Base-by-base conservation (phyloP, 192 early-diverging fungal species). In the Umbelopsis sp. region DNA sequence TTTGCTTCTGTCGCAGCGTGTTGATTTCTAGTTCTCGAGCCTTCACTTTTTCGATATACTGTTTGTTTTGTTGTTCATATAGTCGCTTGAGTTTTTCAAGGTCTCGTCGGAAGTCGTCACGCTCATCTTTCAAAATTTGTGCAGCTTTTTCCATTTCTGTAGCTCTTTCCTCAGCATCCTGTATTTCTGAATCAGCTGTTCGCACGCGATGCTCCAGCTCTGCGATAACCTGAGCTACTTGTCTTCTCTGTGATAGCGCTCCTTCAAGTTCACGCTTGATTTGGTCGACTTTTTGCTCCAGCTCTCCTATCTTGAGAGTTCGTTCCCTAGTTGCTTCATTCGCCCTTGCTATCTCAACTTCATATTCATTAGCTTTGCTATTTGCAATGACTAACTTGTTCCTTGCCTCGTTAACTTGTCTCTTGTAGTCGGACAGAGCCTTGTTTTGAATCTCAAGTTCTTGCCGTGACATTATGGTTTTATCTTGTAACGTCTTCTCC, bases 61-160 rank as follows among this genome's bases (percentile, higher is more conserved):
- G 56, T 34, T 62, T 62, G 56, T 62, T 62, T 62, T 62, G 56
- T 34, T 62, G 56, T 20, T 62, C 56, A 34, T 62, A 62, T 16
- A 62, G 56, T 31, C 56, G 26, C 34, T 62, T 62, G 17, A 62
- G 56, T 34, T 62, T 62, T 14, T 62, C 56, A 29, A 62, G 56
- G 26, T 62, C 56, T 62, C 31, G 26, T 62, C 56, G 56, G 56
- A 62, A 62, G 16, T 62, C 56, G 31, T 62, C 56, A 16, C 56
- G 56, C 16, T 62, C 56, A 31, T 62, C 56, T 34, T 32, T 29
- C 31, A 62, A 20, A 17, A 62, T 62, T 32, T 62, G 26, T 22
- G 56, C 56, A 10, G 56, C 56, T n/a, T 62, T 62, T n/a, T 62
- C 56, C 56, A 62, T 62, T 34, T 62, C 31, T 1, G 26, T 17